A percentile compares a stretch with the other conserved stretches of the same genome.
These are phyloP conservation scores for Dimargaris verticillata DNA, from an alignment of 192 early-diverging fungal genomes.

Conservation along the genomic window DNA sequence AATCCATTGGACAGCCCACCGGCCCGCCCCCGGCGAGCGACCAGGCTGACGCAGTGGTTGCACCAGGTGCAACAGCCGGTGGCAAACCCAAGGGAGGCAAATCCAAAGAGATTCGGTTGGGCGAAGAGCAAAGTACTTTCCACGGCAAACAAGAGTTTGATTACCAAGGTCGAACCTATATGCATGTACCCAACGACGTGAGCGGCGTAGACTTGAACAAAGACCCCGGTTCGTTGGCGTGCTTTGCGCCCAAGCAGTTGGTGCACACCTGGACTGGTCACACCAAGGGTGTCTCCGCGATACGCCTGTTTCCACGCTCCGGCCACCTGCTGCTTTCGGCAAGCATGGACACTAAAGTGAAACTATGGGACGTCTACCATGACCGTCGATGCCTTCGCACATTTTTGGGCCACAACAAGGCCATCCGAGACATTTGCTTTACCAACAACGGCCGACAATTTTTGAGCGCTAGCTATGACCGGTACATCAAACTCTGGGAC, in stretches of 20 bases:
- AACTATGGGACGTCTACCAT: conserved; percentile 92
- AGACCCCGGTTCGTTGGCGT: conserved; percentile 56
- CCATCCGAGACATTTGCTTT: conserved; percentile 82
- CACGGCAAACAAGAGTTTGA: conserved; percentile 77
- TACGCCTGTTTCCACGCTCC: conserved; percentile 76
- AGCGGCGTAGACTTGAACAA: conserved; percentile 50
- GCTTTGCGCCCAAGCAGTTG: conserved; percentile 71
- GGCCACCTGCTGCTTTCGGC: conserved; percentile 81
- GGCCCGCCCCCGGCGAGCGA: conserved; percentile 20
- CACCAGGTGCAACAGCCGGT: conserved; percentile 19
- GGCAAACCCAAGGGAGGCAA: neutral
- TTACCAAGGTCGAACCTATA: conserved; percentile 90
- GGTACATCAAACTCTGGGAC: conserved; percentile 91
- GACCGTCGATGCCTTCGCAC: conserved; percentile 74
- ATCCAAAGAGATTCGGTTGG: conserved; percentile 15
- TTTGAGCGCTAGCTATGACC: conserved; percentile 79
- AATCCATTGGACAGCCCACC: conserved; percentile 39
- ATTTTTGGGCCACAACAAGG: conserved; percentile 83
- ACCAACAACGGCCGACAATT: conserved; percentile 71
- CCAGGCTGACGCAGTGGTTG: conserved; percentile 17
- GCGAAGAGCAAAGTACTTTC: conserved; percentile 64
- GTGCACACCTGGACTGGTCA: conserved; percentile 91
- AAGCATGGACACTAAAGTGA: conserved; percentile 89
- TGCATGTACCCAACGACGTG: conserved; percentile 85
- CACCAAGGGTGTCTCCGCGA: conserved; percentile 75